A percentile compares a stretch with the other conserved stretches of the same genome.
phyloP scores from a whole-genome alignment of 768 basidiomycete species.

The Tricholoma flavovirens region DNA sequence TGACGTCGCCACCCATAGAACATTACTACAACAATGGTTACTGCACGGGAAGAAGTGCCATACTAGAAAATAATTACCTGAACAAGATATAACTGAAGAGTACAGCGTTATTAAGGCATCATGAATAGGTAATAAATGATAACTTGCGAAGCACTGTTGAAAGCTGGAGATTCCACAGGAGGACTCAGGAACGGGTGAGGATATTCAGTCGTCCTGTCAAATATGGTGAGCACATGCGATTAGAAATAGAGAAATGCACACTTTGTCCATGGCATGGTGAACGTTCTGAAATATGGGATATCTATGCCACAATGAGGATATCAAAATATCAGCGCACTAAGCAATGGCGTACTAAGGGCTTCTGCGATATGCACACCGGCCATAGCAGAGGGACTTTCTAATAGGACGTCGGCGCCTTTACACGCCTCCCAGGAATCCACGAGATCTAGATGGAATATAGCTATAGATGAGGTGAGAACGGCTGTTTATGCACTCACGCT shows the following conservation, averaged over 20 bases:
- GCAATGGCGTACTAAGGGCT: conserved; percentile 40
- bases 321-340: background rate
- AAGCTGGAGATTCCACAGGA: conserved; percentile 56
- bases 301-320: conserved; percentile 22
- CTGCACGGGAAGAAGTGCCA: background rate
- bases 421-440: conserved; percentile 59
- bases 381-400: conserved; percentile 67
- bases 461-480: background rate
- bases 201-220: conserved; percentile 46
- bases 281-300: conserved; percentile 63
- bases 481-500: conserved; percentile 33
- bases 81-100: conserved; percentile 49
- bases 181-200: conserved; percentile 62
- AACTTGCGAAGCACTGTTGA: conserved; percentile 54
- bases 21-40: conserved; percentile 31
- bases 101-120: background rate
- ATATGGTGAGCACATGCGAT: background rate
- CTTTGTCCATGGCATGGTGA: conserved; percentile 62
- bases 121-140: background rate
- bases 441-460: conserved; percentile 36
- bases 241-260: conserved; percentile 16
- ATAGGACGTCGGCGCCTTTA: conserved; percentile 57
- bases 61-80: conserved; percentile 31
- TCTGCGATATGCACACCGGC: conserved; percentile 71
- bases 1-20: conserved; percentile 63